Evolutionary conservation across 805 yeast genomes (phyloP).

Genomic region (Nakazawaea ishiwadae): DNA sequence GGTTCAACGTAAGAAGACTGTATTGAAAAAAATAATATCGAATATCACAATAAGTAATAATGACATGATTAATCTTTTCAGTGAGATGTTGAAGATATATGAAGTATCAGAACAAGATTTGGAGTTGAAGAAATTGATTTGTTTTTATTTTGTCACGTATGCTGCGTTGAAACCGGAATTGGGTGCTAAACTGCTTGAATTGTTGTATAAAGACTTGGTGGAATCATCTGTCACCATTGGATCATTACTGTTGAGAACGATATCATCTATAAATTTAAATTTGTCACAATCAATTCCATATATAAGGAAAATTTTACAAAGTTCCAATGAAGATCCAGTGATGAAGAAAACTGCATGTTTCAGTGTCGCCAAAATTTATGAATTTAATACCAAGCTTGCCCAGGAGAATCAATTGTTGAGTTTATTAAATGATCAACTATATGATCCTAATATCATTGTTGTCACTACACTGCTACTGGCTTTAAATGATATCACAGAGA

Average conservation of each 20-base stretch:
- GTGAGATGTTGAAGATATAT: constrained; percentile 56
- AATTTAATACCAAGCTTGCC: constrained; percentile 44
- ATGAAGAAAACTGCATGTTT: constrained; percentile 69
- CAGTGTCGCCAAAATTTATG: constrained; percentile 64
- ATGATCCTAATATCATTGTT: constrained; percentile 54
- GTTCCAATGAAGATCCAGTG: constrained; percentile 43
- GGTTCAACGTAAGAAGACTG: constrained; percentile 34
- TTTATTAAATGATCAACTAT: constrained; percentile 45
- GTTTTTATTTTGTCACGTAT: constrained; percentile 59
- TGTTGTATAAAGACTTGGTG: constrained; percentile 46
- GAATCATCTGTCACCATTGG: constrained; percentile 30
- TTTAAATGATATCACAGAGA: constrained; percentile 59
- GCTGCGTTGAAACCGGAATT: constrained; percentile 53
- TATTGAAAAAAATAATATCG: constrained; percentile 71
- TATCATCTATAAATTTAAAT: constrained; percentile 53
- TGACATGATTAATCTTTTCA: constrained; percentile 65
- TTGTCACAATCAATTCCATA: constrained; percentile 25
- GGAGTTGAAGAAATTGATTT: constrained; percentile 69
- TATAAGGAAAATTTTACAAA: constrained; percentile 27
- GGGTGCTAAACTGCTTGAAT: constrained; percentile 51
- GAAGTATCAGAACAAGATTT: constrained; percentile 45
- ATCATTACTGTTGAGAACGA: constrained; percentile 58
- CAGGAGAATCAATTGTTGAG: constrained; percentile 39
- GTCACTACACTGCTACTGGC: constrained; percentile 72
- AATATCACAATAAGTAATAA: constrained; percentile 79